Evolutionary conservation across 495 filamentous ascomycete species (phyloP).

Genomic region (Pseudomonodictys pantanalensis): DNA sequence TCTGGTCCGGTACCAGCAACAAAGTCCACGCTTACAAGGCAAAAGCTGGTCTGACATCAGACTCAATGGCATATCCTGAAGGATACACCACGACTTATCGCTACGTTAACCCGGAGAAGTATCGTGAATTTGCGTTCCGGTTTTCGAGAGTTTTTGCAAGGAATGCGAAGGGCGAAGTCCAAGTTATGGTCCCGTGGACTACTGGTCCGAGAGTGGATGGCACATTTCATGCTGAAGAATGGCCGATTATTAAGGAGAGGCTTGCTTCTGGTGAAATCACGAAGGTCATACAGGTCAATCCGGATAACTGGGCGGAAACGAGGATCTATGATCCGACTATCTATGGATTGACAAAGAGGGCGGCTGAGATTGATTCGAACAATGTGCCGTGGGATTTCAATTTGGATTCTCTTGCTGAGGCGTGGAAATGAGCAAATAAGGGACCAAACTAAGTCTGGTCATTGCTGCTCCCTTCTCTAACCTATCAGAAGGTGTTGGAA

Average conservation of each 20-base stretch:
- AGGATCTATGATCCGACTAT: not conserved
- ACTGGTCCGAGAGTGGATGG: not conserved
- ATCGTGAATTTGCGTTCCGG: not conserved
- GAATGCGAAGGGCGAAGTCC: not conserved
- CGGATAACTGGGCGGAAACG: not conserved
- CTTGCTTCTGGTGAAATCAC: not conserved
- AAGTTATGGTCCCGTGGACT: not conserved
- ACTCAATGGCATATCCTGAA: not conserved
- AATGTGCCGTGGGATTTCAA: not conserved
- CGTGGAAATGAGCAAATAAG: too few relatives aligned
- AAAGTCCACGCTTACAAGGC: not conserved
- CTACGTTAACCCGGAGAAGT: not conserved
- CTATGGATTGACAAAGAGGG: not conserved
- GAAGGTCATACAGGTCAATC: not conserved
- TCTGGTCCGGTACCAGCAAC: not conserved
- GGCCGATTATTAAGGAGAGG: not conserved
- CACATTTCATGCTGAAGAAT: not conserved
- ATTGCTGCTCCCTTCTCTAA: too few relatives aligned
- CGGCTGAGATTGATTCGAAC: not conserved
- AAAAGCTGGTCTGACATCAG: not conserved
- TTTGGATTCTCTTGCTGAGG: too few relatives aligned
- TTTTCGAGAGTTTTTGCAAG: not conserved
- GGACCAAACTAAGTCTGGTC: too few relatives aligned
- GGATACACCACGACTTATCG: not conserved
- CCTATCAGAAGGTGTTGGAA: too few relatives aligned